Base-by-base conservation (phyloP, 2,329 filamentous ascomycete genomes). In the Pyrenochaeta sp. region DNA sequence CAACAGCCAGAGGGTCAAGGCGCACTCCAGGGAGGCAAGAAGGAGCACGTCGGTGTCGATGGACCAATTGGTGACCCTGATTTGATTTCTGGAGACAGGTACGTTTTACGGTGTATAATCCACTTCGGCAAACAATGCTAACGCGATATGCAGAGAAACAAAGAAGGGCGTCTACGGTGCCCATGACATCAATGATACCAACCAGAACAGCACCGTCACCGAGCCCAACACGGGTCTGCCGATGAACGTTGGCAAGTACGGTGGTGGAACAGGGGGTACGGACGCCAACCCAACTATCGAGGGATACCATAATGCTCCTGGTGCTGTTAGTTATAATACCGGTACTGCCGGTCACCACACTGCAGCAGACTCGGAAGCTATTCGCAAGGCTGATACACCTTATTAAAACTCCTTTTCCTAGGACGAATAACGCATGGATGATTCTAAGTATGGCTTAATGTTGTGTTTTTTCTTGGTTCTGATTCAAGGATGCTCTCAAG, bases 141-240 rank as follows among this genome's bases (percentile, higher is more conserved):
- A 62, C 28, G 7, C 4, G 13, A 12, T 2, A 37, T 2, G 5
- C 25, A 74, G 68, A 3, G 58, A 68, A 54, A 69, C 63, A 10
- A 43, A 48, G 9, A 39, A 52, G 2, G 27, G 59, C 34, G 64
- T 62, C 27, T 71, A 68, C 22, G 68, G 68, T 51, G 67, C 66
- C 7, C 67, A 69, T 44, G 57, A 65, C 2, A 22, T 56, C 5
- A 62, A 62, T 2, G 62, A 66, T 34, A 27, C 61, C 3, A 69
- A 68, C 3, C 57, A 64, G 19, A 53, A 67, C 43, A 50, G 1
- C 45, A 65, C 64, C 3, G 74, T 77, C 13, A 77, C 62, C 9
- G 77, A 81, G 56, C 76, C 77, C 4, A 72, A 75, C 34, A 80
- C 78, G 1, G 78, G 78, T 2, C 62, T 80, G 1, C 77, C 77